phyloP scores from a whole-genome alignment of 2,329 filamentous ascomycete species.

The Magnaporthiopsis rhizophila region DNA sequence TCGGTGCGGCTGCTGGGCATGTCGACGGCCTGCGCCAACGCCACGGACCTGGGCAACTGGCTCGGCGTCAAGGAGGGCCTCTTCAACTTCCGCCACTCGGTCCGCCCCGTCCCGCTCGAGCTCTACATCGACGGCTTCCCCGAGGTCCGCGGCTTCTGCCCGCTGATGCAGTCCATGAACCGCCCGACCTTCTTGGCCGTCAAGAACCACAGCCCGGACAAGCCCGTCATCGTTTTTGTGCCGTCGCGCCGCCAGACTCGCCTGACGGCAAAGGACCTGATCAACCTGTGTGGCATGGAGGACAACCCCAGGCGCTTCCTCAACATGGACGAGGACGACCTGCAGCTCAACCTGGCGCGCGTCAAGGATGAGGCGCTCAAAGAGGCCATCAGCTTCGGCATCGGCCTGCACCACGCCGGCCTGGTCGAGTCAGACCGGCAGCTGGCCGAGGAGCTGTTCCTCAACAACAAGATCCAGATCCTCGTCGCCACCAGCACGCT shows the following conservation, averaged over 20 bases:
- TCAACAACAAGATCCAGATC: slow-evolving; percentile 97
- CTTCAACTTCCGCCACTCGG: slow-evolving; percentile 96
- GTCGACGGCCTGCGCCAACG: slow-evolving; percentile 97
- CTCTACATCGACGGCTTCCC: slow-evolving; percentile 98
- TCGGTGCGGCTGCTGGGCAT: slow-evolving; percentile 91
- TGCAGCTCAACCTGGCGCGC: slow-evolving; percentile 76
- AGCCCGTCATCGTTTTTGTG: slow-evolving; percentile 97
- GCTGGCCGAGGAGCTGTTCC: slow-evolving; percentile 86
- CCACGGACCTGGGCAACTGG: slow-evolving; percentile 90
- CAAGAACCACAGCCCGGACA: slow-evolving; percentile 91
- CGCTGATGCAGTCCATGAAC: slow-evolving; percentile 99
- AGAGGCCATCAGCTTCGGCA: slow-evolving; percentile 94
- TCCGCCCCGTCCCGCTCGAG: slow-evolving; percentile 89
- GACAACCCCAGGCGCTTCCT: slow-evolving; percentile 93
- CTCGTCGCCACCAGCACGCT: slow-evolving; percentile 92
- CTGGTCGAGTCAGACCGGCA: slow-evolving; percentile 90
- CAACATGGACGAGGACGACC: slow-evolving; percentile 87
- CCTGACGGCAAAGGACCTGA: slow-evolving; percentile 88
- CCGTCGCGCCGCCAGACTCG: slow-evolving; percentile 91
- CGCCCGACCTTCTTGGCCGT: slow-evolving; percentile 92
- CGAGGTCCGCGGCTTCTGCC: slow-evolving; percentile 89
- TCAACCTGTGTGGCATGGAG: slow-evolving; percentile 97
- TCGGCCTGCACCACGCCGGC: slow-evolving; percentile 94
- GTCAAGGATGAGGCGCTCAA: slow-evolving; percentile 90
- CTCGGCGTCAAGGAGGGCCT: slow-evolving; percentile 90